Conservation (phyloP, 140 eudicot species). For the Oenanthe javanica region DNA sequence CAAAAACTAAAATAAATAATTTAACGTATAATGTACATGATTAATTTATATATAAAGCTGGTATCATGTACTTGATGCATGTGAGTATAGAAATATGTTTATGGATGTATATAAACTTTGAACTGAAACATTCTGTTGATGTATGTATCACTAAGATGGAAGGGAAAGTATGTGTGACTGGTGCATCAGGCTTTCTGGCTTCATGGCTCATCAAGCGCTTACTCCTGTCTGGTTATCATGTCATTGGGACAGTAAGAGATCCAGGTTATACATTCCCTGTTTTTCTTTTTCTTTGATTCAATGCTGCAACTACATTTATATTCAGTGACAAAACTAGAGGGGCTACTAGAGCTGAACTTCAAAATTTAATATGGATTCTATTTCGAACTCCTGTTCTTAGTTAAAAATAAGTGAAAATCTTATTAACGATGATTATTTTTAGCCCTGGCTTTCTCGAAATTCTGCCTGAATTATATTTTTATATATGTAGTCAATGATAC, state of each 20-base stretch:
- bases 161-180: slow-evolving; percentile 84
- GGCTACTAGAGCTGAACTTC: no score
- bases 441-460: no score
- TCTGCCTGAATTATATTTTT: background rate
- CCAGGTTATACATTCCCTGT: slow-evolving; percentile 34
- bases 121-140: background rate
- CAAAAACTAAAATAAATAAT: background rate
- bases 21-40: no score
- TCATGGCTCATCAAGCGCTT: slow-evolving; percentile 94
- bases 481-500: slow-evolving; percentile 39
- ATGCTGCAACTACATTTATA: no score
- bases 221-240: slow-evolving; percentile 65
- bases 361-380: no score
- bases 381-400: no score
- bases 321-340: no score
- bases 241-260: slow-evolving; percentile 83
- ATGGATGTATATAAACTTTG: background rate
- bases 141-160: background rate
- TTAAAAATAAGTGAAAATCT: no score
- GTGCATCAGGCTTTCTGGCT: slow-evolving; percentile 91
- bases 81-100: background rate
- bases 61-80: background rate
- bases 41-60: no score
- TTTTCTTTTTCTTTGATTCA: background rate
- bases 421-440: no score